Evolutionary conservation across 2,329 filamentous ascomycete genomes (phyloP).

Genomic region (Penicillium sp.): DNA sequence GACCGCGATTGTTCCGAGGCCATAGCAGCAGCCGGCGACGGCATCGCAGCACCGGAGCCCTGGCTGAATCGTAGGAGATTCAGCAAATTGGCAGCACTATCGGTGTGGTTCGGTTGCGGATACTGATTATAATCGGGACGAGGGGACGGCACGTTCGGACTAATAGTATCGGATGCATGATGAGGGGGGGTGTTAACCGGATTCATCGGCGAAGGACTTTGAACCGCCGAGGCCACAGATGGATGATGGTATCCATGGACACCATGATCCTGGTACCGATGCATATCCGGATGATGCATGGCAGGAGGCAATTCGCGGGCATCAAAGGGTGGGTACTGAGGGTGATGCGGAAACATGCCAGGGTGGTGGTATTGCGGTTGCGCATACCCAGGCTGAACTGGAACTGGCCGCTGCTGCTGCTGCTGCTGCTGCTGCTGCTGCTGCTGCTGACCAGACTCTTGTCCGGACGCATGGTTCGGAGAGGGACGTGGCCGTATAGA

Average conservation of each 20-base stretch:
- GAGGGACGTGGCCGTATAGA: constrained; percentile 45
- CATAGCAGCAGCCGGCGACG: constrained; percentile 11
- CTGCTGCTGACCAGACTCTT: constrained; percentile 27
- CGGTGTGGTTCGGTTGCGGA: constrained; percentile 40
- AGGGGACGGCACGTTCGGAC: constrained; percentile 52
- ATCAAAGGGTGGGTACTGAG: constrained; percentile 31
- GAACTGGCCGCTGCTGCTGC: too few relatives aligned
- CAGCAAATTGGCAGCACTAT: constrained; percentile 59
- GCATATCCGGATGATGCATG: constrained; percentile 1
- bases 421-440: constrained; percentile 19
- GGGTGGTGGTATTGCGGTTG: constrained; percentile 15
- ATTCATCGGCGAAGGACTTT: constrained; percentile 49
- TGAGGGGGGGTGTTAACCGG: constrained; percentile 49
- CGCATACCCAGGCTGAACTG: constrained; percentile 19
- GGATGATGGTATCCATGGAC: constrained; percentile 53
- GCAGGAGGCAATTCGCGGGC: constrained; percentile 6
- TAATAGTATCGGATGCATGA: constrained; percentile 59
- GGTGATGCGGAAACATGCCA: constrained; percentile 32
- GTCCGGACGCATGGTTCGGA: constrained; percentile 30
- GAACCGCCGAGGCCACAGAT: constrained; percentile 58
- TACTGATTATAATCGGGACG: constrained; percentile 42
- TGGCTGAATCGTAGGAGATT: constrained; percentile 66
- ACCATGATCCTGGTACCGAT: constrained; percentile 34
- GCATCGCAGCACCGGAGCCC: constrained; percentile 32
- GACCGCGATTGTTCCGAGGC: constrained; percentile 30